Percentiles rank a stretch among this genome's conserved stretches.
These are phyloP conservation scores for Priceomyces carsonii DNA, from an alignment of 805 yeast genomes.

Conservation along the genomic window DNA sequence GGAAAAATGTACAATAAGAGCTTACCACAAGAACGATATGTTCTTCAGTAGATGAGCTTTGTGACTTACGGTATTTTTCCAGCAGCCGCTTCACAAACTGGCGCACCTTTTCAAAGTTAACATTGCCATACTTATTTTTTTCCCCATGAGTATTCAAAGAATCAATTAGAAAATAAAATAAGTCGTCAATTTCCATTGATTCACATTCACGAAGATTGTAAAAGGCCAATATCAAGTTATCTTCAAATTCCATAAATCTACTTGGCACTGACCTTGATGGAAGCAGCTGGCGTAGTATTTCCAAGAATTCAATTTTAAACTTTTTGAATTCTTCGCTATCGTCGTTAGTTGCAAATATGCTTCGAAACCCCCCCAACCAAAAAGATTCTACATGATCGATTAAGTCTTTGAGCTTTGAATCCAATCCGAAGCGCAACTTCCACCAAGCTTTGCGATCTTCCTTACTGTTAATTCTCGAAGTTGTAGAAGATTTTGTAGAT, in stretches of 20 bases:
- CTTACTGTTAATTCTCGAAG: conserved; percentile 51
- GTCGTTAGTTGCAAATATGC: conserved; percentile 50
- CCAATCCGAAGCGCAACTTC: conserved; percentile 63
- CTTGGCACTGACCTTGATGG: conserved; percentile 11
- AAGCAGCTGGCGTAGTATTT: conserved; percentile 13
- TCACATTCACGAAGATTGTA: conserved; percentile 14
- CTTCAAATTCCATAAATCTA: conserved; percentile 14
- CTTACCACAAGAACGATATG: conserved; percentile 77
- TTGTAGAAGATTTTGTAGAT: conserved; percentile 56
- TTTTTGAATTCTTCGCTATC: conserved; percentile 19
- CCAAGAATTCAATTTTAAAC: conserved; percentile 19
- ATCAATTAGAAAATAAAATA: conserved; percentile 63
- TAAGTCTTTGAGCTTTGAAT: conserved; percentile 52
- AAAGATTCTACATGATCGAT: conserved; percentile 56
- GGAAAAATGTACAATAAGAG: conserved; percentile 63
- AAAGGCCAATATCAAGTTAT: conserved; percentile 20
- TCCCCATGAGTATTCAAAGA: conserved; percentile 63
- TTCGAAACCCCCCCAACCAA: conserved; percentile 80
- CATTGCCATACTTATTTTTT: conserved; percentile 62
- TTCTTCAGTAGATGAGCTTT: conserved; percentile 14
- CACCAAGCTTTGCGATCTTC: conserved; percentile 79
- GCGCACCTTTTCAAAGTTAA: conserved; percentile 57
- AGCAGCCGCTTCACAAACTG: conserved; percentile 52
- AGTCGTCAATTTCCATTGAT: conserved; percentile 54
- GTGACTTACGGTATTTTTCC: conserved; percentile 18